Evolutionary conservation across 257 asterid species (phyloP), one percentile per base, ranked within the genome.

Genomic region (Scutellaria minor): DNA sequence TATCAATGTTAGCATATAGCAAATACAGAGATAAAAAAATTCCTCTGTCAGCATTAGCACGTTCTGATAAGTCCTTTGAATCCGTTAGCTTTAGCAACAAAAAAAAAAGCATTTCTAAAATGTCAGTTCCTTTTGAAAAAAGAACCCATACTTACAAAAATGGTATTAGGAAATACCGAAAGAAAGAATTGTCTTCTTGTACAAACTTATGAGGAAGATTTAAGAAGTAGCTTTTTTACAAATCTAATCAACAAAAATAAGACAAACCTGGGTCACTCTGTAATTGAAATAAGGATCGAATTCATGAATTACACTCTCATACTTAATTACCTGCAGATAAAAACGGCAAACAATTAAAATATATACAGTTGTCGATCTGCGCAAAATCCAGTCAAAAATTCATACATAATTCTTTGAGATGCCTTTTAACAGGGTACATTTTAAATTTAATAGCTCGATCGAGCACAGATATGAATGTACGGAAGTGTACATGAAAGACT

Each of bases 261-360:
- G 61, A 4, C 91, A 64, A 70, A 94, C 99, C 97, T 91, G 99
- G n/a, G 99, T 94, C 78, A 94, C 97, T 84, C 99, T 88, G 71
- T 94, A 94, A 76, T 94, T 94, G 93, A 94, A 94, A 77, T 94
- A 94, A 64, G 99, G 97, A 83, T 94, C 99, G 74, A 94, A 94
- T 80, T 94, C 99, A 18, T 94, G 99, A 75, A 94, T 94, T 9
- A 94, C 97, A 73, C 99, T 94, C 88, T 91, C 99, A 82, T 94
- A 94, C 83, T 94, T 94, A 75, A 91, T 94, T 64, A 94, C 97
- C 98, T 94, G 90, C 37, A 20, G 59, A 73, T 37, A 68, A 58
- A 1, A 5, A 3, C 58, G 9, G 22, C 41, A 44, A 39, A 41
- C 5, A 71, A 42, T 57, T 56, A 14, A 45, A 78, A 31, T 18